Conservation (phyloP, 2,329 filamentous ascomycete genomes). For the Blastomyces silverae region DNA sequence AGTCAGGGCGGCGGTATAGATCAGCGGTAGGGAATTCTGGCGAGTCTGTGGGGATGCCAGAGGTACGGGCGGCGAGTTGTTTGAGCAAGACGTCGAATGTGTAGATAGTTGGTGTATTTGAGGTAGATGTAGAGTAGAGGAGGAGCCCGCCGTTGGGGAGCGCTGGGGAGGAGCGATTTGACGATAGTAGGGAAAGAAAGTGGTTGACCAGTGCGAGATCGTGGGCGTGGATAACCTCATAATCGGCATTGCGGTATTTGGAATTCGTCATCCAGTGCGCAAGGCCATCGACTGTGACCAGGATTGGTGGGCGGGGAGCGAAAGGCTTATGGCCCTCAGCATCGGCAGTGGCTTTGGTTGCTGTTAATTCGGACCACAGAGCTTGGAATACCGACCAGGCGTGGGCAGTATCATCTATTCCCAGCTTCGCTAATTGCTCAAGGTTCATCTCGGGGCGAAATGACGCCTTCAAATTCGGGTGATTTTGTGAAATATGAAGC, state of each 20-base stretch:
- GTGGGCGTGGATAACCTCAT: constrained; percentile 73
- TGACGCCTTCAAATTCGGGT: constrained; percentile 55
- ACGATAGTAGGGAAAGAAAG: constrained; percentile 62
- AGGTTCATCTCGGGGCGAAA: constrained; percentile 56
- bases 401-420: constrained; percentile 65
- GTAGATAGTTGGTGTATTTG: constrained; percentile 59
- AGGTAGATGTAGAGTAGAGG: constrained; percentile 65
- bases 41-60: constrained; percentile 32
- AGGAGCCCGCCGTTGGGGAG: constrained; percentile 70
- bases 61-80: constrained; percentile 42
- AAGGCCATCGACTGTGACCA: constrained; percentile 73
- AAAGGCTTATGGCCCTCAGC: constrained; percentile 36
- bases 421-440: constrained; percentile 59
- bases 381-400: constrained; percentile 76
- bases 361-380: constrained; percentile 70
- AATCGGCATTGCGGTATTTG: constrained; percentile 65
- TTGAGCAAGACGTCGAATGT: constrained; percentile 63
- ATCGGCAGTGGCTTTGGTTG: constrained; percentile 41
- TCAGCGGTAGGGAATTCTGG: constrained; percentile 44
- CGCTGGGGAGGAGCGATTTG: constrained; percentile 25
- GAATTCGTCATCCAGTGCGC: constrained; percentile 72
- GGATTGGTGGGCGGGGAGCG: constrained; percentile 52
- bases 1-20: constrained; percentile 49
- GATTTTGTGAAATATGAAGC: constrained; percentile 47
- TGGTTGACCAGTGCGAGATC: constrained; percentile 69